Evolutionary conservation across 2,329 filamentous ascomycete genomes (phyloP).

Genomic region (Beauveria australis): DNA sequence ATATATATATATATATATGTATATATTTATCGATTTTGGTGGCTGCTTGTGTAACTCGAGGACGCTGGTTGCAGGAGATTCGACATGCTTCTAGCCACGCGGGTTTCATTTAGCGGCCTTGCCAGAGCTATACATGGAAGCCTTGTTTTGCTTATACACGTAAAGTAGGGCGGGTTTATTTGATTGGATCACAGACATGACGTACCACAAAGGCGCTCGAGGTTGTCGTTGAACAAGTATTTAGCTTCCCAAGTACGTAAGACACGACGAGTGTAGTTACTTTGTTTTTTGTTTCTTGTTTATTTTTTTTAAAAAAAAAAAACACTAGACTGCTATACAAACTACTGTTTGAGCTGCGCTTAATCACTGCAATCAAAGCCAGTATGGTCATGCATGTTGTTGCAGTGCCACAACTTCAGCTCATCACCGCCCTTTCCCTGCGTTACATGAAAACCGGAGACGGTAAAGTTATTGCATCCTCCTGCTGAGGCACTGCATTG

Average conservation of each 20-base stretch:
- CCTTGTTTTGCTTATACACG: not conserved
- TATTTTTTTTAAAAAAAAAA: no score
- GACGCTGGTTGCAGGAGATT: not conserved
- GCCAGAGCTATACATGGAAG: not conserved
- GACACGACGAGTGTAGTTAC: not conserved
- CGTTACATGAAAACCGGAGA: conserved; percentile 19
- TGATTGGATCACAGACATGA: not conserved
- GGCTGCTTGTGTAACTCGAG: conserved; percentile 5
- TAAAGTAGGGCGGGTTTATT: not conserved
- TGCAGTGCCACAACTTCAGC: conserved; percentile 12
- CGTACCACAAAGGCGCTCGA: not conserved
- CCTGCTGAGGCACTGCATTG: conserved; percentile 24
- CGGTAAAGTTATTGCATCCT: conserved; percentile 23
- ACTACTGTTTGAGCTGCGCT: not conserved
- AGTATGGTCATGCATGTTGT: conserved; percentile 6
- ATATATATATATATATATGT: not conserved
- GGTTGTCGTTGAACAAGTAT: not conserved
- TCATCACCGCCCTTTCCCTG: conserved; percentile 11
- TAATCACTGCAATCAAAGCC: conserved; percentile 7
- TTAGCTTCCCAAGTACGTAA: not conserved
- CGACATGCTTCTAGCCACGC: not conserved
- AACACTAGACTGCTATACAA: no score
- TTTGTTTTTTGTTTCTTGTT: not conserved
- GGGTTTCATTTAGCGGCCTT: not conserved
- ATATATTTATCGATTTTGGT: not conserved